Evolutionary conservation across 2,329 filamentous ascomycete species (phyloP).

Genomic region (Trichoderma sp.): DNA sequence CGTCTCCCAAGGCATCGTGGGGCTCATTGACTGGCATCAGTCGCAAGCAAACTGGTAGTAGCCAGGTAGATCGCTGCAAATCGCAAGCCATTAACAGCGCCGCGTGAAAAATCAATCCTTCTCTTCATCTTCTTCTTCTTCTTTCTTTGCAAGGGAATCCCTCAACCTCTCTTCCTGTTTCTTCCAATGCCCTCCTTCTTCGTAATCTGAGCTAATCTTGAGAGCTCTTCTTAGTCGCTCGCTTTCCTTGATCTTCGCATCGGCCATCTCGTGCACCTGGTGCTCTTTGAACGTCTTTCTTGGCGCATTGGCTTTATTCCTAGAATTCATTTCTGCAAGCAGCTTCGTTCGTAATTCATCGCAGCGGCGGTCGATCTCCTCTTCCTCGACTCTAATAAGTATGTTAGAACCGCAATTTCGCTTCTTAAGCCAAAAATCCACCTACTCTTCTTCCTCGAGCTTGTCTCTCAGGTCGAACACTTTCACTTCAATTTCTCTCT

Average conservation of each 20-base stretch:
- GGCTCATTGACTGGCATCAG: not conserved
- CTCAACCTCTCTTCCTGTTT: constrained; percentile 72
- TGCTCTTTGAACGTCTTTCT: constrained; percentile 74
- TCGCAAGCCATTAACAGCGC: not conserved
- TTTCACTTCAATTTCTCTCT: constrained; percentile 88
- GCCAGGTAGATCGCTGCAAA: not conserved
- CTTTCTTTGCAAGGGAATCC: constrained; percentile 46
- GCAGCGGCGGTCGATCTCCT: constrained; percentile 76
- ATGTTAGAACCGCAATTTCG: constrained; percentile 22
- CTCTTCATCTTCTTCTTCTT: constrained; percentile 33
- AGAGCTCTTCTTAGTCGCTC: constrained; percentile 83
- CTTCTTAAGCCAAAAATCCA: constrained; percentile 4
- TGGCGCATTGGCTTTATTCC: constrained; percentile 38
- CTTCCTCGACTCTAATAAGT: constrained; percentile 68
- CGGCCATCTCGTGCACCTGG: constrained; percentile 93
- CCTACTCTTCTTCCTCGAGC: constrained; percentile 85
- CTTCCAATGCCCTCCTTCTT: constrained; percentile 84
- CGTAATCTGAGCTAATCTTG: constrained; percentile 82
- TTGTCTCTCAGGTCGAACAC: constrained; percentile 87
- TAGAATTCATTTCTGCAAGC: constrained; percentile 42
- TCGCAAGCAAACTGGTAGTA: not conserved
- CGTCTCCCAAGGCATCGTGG: not conserved
- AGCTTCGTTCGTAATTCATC: constrained; percentile 47
- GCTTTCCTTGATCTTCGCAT: constrained; percentile 95
- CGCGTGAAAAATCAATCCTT: constrained; percentile 28